A percentile compares a stretch with the other conserved stretches of the same genome.
These are phyloP conservation scores for Benincasa hispida DNA, from an alignment of 306 rosid species.

Conservation along the genomic window DNA sequence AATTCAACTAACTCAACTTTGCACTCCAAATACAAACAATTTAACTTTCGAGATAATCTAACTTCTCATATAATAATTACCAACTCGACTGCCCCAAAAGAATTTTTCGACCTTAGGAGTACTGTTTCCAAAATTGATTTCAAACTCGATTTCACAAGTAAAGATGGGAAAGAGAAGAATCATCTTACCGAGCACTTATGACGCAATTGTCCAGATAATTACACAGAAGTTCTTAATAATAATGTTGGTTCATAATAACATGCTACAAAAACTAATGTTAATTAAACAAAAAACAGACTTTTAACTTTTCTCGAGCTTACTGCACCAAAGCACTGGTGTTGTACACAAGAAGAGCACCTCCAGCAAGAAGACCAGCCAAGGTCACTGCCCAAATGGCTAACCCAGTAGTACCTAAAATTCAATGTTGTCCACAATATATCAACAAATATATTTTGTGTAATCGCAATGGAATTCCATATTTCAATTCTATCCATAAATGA, in stretches of 20 bases:
- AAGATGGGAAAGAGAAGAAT: background rate
- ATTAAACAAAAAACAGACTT: slow-evolving; percentile 1
- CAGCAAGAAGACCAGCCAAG: slow-evolving; percentile 69
- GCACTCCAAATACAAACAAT: too few species aligned
- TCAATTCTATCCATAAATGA: background rate
- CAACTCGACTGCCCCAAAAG: too few species aligned
- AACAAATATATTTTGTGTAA: background rate
- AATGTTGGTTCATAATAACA: background rate
- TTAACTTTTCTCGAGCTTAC: slow-evolving; percentile 16
- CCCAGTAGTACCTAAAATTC: slow-evolving; percentile 55
- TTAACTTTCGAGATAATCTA: too few species aligned
- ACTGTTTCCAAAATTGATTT: background rate
- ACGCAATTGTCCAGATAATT: background rate
- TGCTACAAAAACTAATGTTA: background rate
- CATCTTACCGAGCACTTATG: background rate
- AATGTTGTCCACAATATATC: background rate
- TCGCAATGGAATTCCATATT: background rate
- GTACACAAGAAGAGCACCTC: slow-evolving; percentile 95
- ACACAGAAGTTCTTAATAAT: background rate
- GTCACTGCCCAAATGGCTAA: slow-evolving; percentile 98
- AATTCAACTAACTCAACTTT: too few species aligned
- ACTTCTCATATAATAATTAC: too few species aligned
- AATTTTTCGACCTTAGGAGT: too few species aligned
- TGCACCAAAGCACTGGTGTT: slow-evolving; percentile 88
- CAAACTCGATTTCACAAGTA: background rate